Evolutionary conservation across 169 alveolate genomes (phyloP).

Genomic region (Plasmodium berghei): DNA sequence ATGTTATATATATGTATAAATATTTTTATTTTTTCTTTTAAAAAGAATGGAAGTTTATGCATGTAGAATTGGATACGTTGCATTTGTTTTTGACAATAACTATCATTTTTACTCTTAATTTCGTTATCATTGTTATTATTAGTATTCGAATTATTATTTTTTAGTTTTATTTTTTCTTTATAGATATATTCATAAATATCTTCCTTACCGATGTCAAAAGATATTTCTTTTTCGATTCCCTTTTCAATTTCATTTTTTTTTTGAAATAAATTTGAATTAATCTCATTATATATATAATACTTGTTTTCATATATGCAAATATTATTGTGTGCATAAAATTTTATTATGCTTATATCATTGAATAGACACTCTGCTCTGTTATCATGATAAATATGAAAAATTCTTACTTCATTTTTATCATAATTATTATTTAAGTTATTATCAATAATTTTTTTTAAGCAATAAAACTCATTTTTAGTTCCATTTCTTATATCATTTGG

Average conservation of each 20-base stretch:
- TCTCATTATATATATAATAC: constrained; percentile 56
- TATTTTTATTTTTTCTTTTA: constrained; percentile 71
- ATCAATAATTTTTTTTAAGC: constrained; percentile 58
- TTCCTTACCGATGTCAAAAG: constrained; percentile 24
- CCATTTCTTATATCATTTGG: not conserved
- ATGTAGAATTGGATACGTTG: constrained; percentile 72
- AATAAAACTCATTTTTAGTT: constrained; percentile 18
- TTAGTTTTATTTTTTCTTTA: constrained; percentile 59
- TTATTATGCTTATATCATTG: constrained; percentile 58
- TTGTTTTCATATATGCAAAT: constrained; percentile 71
- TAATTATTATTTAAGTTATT: constrained; percentile 72
- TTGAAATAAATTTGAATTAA: constrained; percentile 55
- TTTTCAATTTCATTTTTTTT: constrained; percentile 15
- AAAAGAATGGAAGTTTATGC: constrained; percentile 66
- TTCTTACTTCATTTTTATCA: constrained; percentile 70
- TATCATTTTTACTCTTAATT: not conserved
- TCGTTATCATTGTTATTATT: constrained; percentile 5
- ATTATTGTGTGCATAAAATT: constrained; percentile 59
- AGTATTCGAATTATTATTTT: constrained; percentile 7
- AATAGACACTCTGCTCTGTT: constrained; percentile 75
- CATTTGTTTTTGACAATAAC: constrained; percentile 3
- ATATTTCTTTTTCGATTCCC: constrained; percentile 7
- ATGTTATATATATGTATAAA: constrained; percentile 70
- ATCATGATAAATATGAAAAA: constrained; percentile 75
- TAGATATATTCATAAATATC: constrained; percentile 74